These are phyloP conservation scores for Fraxinus sp. DNA, from an alignment of 305 asterid genomes.

Conservation along the genomic window DNA sequence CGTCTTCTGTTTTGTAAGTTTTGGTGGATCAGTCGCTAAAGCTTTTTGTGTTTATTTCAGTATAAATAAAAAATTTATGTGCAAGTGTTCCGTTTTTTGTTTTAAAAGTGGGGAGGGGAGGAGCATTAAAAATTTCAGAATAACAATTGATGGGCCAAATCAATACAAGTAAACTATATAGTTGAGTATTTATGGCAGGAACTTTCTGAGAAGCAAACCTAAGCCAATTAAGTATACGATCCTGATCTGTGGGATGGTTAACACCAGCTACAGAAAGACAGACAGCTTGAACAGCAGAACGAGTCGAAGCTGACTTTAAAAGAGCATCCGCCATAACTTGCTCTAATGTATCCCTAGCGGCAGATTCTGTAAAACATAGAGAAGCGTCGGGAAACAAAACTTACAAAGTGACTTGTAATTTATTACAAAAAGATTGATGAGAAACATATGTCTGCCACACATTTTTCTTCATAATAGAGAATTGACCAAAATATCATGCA, in stretches of 20 bases:
- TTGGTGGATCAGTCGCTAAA: not conserved
- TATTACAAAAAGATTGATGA: not conserved
- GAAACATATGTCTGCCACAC: not conserved
- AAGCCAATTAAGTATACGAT: slow-evolving; percentile 71
- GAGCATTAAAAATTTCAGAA: not conserved
- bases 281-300: slow-evolving; percentile 72
- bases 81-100: not conserved
- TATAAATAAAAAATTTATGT: not conserved
- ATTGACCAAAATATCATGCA: not conserved
- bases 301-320: slow-evolving; percentile 60
- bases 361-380: slow-evolving; percentile 49
- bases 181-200: slow-evolving; percentile 8
- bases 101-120: not conserved
- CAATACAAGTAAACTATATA: not conserved
- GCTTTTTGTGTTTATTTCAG: not conserved
- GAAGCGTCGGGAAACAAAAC: slow-evolving; percentile 2
- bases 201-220: slow-evolving; percentile 39
- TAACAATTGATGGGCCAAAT: not conserved
- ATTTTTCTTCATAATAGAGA: not conserved
- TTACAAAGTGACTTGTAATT: slow-evolving; percentile 1
- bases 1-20: not conserved
- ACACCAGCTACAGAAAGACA: slow-evolving; percentile 91
- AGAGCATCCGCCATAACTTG: slow-evolving; percentile 87
- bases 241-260: slow-evolving; percentile 72
- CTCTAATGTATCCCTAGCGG: slow-evolving; percentile 78